Conservation (phyloP, 345 rosid genomes). For the Sonneratia caseolaris region DNA sequence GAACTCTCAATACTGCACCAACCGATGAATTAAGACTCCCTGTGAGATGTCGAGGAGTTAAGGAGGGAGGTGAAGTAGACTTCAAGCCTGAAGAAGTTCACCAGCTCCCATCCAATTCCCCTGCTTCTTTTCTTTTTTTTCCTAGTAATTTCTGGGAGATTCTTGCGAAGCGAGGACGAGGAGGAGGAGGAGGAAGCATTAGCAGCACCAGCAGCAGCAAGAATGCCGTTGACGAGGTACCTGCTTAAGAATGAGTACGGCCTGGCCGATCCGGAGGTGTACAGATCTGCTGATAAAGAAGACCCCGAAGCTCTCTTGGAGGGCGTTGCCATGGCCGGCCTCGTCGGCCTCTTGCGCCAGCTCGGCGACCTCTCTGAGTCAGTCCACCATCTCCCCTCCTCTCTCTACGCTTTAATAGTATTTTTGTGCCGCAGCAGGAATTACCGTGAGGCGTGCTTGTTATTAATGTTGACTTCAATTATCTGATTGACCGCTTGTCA, state of each 20-base stretch:
- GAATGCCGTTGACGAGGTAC: constrained; percentile 90
- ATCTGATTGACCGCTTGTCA: background rate
- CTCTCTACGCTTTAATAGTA: background rate
- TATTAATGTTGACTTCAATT: background rate
- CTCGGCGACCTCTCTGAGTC: constrained; percentile 99
- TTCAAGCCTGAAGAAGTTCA: background rate
- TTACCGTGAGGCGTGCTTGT: too few relatives aligned
- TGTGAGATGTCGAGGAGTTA: background rate
- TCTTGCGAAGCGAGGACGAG: background rate
- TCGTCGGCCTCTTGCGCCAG: constrained; percentile 93
- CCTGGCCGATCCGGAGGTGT: constrained; percentile 91
- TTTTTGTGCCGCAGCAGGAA: background rate
- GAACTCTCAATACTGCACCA: background rate
- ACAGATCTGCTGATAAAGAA: constrained; percentile 71
- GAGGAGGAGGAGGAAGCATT: background rate
- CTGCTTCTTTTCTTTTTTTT: too few relatives aligned
- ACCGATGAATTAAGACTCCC: background rate
- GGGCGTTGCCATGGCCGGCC: constrained; percentile 98
- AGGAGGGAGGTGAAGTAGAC: background rate
- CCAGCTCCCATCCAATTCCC: background rate
- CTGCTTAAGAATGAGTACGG: constrained; percentile 76
- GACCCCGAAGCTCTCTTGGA: constrained; percentile 96
- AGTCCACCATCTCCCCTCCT: constrained; percentile 21
- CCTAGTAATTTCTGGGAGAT: too few relatives aligned
- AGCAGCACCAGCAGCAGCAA: background rate